Base-by-base conservation (phyloP, 2,329 filamentous ascomycete species). In the Capronia coronata region DNA sequence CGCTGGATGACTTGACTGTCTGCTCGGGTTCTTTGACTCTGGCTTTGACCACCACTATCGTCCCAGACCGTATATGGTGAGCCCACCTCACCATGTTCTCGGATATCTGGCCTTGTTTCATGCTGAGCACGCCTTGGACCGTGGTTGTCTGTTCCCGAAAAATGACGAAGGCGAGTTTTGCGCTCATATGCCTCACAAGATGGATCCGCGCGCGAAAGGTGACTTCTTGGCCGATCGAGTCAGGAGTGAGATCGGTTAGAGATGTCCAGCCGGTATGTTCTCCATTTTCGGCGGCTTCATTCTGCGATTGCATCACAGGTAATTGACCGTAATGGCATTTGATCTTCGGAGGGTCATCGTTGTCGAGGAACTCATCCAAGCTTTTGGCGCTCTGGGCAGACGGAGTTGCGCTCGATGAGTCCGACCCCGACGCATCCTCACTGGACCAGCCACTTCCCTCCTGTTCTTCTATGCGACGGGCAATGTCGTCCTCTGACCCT, bases 41-140 rank as follows among this genome's bases (percentile, higher is more conserved):
- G 51, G 87, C 90, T 45, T 77, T 80, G 49, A 94, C 80, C 49
- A 86, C 79, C 3, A 95, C 81, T 43, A 95, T 78, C 6, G 82
- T 85, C 64, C 94, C 90, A 5, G 83, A 73, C 46, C 84, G 82
- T 38, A 95, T 73, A 64, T 87, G 87, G 68, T 94, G 86, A 2
- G 87, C 86, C 86, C 88, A 94, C 63, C 86, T 83, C 21, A 95
- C 75, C 76, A 95, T 91, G 61, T 84, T 77, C 50, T 81, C 76
- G 1, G 84, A 84, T 8, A 86, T 75, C 42, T 73, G 71, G 4
- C 80, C 78, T 57, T 81, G 71, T 57, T 77, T 72, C 52, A 74
- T 70, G 19, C 80, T 73, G 34, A 96, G 72, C 2, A 95, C 86
- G 54, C 87, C 89, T 67, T 96, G 90, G 43, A 95, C 80, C 19